Evolutionary conservation across 768 basidiomycete species (phyloP), one percentile per base, ranked within the genome.

Genomic region (Auricularia sp.): DNA sequence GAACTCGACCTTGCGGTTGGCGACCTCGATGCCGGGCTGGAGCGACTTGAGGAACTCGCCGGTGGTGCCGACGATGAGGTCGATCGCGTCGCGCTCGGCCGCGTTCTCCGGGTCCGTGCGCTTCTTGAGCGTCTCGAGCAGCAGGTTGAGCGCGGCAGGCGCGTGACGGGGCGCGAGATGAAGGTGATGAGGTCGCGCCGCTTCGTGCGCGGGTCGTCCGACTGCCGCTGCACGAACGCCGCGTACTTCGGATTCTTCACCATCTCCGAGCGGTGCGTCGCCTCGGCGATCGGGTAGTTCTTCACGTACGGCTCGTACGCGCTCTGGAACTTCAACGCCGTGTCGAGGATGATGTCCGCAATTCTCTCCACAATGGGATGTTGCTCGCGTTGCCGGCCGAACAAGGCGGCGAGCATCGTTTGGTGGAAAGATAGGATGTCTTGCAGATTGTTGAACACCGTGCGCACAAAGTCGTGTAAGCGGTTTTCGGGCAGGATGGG

Each of bases 1-100:
- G 66, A 92, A 87, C 71, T 92, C 93, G 68, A 94, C 93, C 72
- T 93, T 93, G 67, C 85, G 82, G 72, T 95, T 93, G 1, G 94
- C 91, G n/a, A 87, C 90, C 66, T 86, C 90, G 66, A 96, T 94
- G 3, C 94, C 94, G 1, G 92, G 92, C 70, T 95, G 88, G 0
- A 91, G 91, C 68, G 87, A 87, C 78, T 90, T 92, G 66, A 96
- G 81, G 67, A 85, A 87, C 58, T 86, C 83, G 36, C 80, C 83
- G 63, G 95, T 70, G 2, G 94, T 82, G 10, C 80, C 80, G 33
- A 90, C 70, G 18, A 90, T 83, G 3, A 92, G 79, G 1, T 92
- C 91, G 6, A 95, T 79, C 3, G 82, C 84, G 66, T 94, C 89
- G 54, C 83, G 71, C 73, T 96, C 94, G 0, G 88, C 87, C 72